Evolutionary conservation across 2,329 filamentous ascomycete species (phyloP).

Genomic region (Monosporascus sp.): DNA sequence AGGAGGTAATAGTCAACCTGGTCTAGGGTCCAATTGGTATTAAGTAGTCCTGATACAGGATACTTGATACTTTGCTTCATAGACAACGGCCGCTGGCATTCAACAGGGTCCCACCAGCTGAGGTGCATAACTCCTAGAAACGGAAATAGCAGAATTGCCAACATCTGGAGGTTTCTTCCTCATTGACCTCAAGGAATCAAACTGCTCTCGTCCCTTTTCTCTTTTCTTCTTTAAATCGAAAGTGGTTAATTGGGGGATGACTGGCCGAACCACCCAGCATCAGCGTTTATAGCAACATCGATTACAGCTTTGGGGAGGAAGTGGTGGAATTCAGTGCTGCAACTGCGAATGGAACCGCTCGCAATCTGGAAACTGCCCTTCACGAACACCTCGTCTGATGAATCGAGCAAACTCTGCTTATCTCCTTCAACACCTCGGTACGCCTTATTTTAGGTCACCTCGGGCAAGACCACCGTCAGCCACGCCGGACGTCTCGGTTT

Average conservation of each 20-base stretch:
- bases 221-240: background rate
- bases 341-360: background rate
- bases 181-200: background rate
- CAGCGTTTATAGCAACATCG: background rate
- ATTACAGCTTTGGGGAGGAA: background rate
- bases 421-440: background rate
- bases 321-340: background rate
- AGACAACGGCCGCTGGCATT: background rate
- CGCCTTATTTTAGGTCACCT: background rate
- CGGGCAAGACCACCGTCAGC: background rate
- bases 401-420: background rate
- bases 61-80: background rate
- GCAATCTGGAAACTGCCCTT: background rate
- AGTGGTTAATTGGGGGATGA: background rate
- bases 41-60: background rate
- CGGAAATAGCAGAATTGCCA: background rate
- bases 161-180: background rate
- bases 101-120: background rate
- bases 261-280: background rate
- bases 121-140: background rate
- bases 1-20: background rate
- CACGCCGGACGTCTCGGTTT: background rate
- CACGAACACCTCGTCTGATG: background rate
- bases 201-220: background rate
- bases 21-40: background rate